Percentiles rank a stretch among this genome's conserved stretches.
Conservation (phyloP, 192 early-diverging fungal species). For the Kickxella alabastrina region DNA sequence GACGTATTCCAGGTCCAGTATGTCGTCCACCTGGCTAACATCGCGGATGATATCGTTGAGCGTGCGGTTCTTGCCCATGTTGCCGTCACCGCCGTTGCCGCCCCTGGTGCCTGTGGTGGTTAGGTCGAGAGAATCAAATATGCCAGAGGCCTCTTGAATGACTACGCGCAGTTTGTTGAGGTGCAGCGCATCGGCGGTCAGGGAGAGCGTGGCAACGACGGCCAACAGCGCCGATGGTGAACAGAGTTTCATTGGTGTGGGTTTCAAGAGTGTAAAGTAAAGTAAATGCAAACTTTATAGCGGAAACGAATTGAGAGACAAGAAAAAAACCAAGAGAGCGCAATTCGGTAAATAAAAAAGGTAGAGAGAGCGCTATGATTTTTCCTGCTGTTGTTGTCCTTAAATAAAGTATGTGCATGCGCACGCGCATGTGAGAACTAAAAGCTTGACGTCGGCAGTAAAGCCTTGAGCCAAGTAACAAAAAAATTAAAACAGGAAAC, state of each 20-base stretch:
- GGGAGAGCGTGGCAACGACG: conserved; percentile 9
- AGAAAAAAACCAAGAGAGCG: too few species aligned
- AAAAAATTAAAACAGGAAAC: too few species aligned
- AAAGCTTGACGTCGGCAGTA: too few species aligned
- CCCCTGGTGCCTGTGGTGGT: background rate
- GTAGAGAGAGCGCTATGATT: too few species aligned
- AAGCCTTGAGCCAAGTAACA: too few species aligned
- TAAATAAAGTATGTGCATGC: too few species aligned
- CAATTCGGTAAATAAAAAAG: too few species aligned
- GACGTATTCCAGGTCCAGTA: conserved; percentile 43
- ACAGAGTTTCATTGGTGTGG: conserved; percentile 13
- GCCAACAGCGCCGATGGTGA: conserved; percentile 5
- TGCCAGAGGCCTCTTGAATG: conserved; percentile 39
- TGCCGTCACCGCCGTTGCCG: conserved; percentile 6
- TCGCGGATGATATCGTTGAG: conserved; percentile 49
- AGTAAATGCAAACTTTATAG: conserved; percentile 22
- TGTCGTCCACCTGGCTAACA: conserved; percentile 43
- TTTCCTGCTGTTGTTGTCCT: too few species aligned
- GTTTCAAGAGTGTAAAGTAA: too few species aligned
- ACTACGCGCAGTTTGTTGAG: conserved; percentile 28
- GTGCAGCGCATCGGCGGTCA: conserved; percentile 7
- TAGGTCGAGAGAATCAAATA: conserved; percentile 22
- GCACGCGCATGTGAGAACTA: too few species aligned
- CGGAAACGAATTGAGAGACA: too few species aligned
- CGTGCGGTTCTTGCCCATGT: conserved; percentile 42